These are phyloP conservation scores for Arthroderma sp. DNA, from an alignment of 2,329 filamentous ascomycete genomes.

Conservation along the genomic window DNA sequence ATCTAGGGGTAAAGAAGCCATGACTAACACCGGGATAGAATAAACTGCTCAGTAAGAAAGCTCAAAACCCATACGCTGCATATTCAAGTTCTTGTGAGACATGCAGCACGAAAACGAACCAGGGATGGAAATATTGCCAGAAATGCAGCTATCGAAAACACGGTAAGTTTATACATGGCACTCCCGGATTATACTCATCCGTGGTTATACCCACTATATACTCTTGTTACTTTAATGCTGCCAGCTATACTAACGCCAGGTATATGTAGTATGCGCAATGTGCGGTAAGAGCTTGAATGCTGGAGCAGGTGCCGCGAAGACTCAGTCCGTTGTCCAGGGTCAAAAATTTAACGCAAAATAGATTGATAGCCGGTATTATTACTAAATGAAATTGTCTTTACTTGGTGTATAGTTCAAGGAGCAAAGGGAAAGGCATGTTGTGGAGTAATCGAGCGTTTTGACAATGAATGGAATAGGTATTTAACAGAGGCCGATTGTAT, in stretches of 20 bases:
- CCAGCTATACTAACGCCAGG: conserved; percentile 9
- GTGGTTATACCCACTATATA: no score
- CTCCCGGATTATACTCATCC: no score
- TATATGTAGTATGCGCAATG: conserved; percentile 45
- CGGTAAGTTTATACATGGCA: conserved; percentile 31
- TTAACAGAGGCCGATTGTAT: not conserved
- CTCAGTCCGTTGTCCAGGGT: conserved; percentile 45
- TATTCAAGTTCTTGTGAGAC: conserved; percentile 50
- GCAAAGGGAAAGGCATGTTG: not conserved
- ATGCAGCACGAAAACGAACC: conserved; percentile 53
- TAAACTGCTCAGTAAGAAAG: conserved; percentile 52
- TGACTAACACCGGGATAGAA: conserved; percentile 34
- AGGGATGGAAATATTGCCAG: conserved; percentile 50
- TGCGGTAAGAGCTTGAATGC: conserved; percentile 46
- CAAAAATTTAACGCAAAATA: conserved; percentile 53
- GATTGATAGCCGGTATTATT: not conserved
- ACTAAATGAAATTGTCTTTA: no score
- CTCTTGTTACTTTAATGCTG: not conserved
- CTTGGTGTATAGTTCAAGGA: not conserved
- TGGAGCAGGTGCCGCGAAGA: conserved; percentile 34
- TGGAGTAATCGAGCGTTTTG: not conserved
- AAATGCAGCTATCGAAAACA: conserved; percentile 52
- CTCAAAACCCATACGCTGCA: conserved; percentile 54
- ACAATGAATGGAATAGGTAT: not conserved
- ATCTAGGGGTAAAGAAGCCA: not conserved